phyloP scores from a whole-genome alignment of 352 stramenopile species.

The Phytophthora aleatoria region DNA sequence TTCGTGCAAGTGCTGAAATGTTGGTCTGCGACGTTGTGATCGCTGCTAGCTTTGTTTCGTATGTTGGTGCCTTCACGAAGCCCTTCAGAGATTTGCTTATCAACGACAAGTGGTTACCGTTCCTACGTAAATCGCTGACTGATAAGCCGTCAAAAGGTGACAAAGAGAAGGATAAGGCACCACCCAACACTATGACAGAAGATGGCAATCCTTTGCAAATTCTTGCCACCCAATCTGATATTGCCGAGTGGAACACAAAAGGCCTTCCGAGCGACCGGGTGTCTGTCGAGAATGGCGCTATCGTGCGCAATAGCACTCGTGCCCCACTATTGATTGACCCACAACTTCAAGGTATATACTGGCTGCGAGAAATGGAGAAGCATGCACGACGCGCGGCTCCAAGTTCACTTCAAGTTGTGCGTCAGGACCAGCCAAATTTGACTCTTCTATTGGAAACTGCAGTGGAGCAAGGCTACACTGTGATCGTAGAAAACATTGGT shows the following conservation, averaged over 20 bases:
- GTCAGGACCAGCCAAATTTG: conserved; percentile 85
- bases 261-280: conserved; percentile 90
- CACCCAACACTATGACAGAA: conserved; percentile 24
- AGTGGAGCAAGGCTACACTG: conserved; percentile 76
- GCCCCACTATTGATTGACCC: conserved; percentile 92
- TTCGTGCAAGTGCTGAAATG: conserved; percentile 75
- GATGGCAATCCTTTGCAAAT: conserved; percentile 69
- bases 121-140: conserved; percentile 67
- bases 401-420: conserved; percentile 75
- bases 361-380: conserved; percentile 88
- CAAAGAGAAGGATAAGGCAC: conserved; percentile 29
- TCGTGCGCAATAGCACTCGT: conserved; percentile 77
- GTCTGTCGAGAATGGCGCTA: conserved; percentile 91
- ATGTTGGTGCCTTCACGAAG: conserved; percentile 95
- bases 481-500: conserved; percentile 91
- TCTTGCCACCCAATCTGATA: conserved; percentile 73
- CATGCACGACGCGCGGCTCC: conserved; percentile 38
- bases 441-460: conserved; percentile 71
- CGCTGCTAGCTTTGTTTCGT: conserved; percentile 93
- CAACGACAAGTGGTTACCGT: conserved; percentile 86
- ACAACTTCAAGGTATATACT: conserved; percentile 91
- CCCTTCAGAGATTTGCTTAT: conserved; percentile 90
- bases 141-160: conserved; percentile 15
- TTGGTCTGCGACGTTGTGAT: conserved; percentile 92
- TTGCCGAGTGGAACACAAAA: conserved; percentile 87